Evolutionary conservation across 495 filamentous ascomycete species (phyloP).

Genomic region (Annulohypoxylon stygium): DNA sequence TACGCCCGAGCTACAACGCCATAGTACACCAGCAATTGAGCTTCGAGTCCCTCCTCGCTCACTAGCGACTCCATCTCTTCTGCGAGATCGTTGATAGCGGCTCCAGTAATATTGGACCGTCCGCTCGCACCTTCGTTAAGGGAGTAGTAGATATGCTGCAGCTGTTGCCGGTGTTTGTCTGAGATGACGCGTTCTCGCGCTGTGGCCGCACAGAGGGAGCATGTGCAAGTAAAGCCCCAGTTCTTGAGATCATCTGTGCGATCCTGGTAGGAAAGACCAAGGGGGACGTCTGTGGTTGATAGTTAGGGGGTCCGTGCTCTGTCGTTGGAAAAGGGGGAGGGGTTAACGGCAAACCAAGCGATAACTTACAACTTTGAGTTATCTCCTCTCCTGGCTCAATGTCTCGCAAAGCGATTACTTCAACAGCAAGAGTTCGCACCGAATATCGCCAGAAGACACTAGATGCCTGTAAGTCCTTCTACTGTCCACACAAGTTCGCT

Average conservation of each 20-base stretch:
- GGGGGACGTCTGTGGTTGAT: conserved; percentile 50
- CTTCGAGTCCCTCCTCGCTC: conserved; percentile 47
- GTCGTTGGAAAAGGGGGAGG: background rate
- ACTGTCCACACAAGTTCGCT: too few species aligned
- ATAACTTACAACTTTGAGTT: conserved; percentile 52
- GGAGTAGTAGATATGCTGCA: conserved; percentile 48
- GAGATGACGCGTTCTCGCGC: conserved; percentile 33
- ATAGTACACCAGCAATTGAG: conserved; percentile 54
- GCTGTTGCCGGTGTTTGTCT: conserved; percentile 45
- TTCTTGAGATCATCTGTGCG: conserved; percentile 47
- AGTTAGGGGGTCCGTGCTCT: background rate
- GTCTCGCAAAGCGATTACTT: conserved; percentile 52
- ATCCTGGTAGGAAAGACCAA: conserved; percentile 43
- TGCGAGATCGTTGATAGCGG: conserved; percentile 35
- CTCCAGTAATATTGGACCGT: conserved; percentile 15
- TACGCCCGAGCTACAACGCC: conserved; percentile 51
- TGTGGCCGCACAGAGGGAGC: conserved; percentile 48
- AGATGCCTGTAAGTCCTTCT: conserved; percentile 16
- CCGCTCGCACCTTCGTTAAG: conserved; percentile 38
- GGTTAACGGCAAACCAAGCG: background rate
- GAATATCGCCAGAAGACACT: conserved; percentile 56
- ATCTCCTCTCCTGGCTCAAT: conserved; percentile 53
- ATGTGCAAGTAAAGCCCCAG: conserved; percentile 55
- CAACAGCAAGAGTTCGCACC: conserved; percentile 44
- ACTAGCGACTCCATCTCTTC: conserved; percentile 49